Evolutionary conservation across 371 early-diverging fungal species (phyloP).

Genomic region (Mucor circinelloides): DNA sequence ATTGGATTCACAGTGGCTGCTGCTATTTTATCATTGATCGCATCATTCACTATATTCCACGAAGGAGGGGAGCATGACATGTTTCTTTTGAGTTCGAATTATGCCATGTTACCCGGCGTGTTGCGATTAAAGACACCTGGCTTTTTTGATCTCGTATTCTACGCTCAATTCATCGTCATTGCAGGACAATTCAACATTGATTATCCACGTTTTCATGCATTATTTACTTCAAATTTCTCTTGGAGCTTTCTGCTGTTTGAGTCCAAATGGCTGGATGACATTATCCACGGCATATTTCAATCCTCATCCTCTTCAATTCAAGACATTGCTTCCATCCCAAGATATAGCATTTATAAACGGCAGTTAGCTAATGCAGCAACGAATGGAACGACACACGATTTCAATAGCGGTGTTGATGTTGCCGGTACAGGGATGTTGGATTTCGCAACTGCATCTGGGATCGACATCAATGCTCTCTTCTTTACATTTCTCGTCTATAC

Average conservation of each 20-base stretch:
- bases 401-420: conserved; percentile 14
- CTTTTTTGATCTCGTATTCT: conserved; percentile 55
- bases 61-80: conserved; percentile 44
- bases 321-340: conserved; percentile 3
- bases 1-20: conserved; percentile 47
- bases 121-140: conserved; percentile 59
- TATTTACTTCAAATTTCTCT: conserved; percentile 57
- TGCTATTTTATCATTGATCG: conserved; percentile 38
- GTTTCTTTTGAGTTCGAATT: conserved; percentile 52
- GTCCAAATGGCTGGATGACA: conserved; percentile 19
- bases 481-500: conserved; percentile 36
- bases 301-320: neutral
- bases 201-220: conserved; percentile 55
- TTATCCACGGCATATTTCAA: conserved; percentile 3
- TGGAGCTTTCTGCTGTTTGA: conserved; percentile 56
- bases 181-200: conserved; percentile 52
- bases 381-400: neutral
- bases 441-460: conserved; percentile 46
- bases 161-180: conserved; percentile 57
- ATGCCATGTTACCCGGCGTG: conserved; percentile 52
- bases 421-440: conserved; percentile 43
- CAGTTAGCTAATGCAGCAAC: neutral
- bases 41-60: conserved; percentile 44
- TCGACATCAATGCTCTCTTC: conserved; percentile 45
- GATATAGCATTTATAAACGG: conserved; percentile 18